Percentiles rank a stretch among this genome's conserved stretches.
Conservation (phyloP, 495 filamentous ascomycete species). For the Xylaria telfairii region DNA sequence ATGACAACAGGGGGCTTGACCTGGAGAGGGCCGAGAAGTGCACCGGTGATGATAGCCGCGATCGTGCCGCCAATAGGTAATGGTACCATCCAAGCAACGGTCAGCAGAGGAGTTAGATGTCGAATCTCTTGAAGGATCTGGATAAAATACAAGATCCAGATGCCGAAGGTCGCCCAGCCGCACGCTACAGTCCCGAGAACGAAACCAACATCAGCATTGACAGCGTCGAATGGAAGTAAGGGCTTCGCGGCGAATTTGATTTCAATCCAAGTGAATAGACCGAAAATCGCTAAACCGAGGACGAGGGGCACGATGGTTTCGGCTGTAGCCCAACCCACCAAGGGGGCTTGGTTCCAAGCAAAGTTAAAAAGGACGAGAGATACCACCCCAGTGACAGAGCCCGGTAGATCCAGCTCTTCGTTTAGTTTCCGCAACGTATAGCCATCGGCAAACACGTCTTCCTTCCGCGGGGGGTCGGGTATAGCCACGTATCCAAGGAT, state of each 20-base stretch:
- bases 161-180: constrained; percentile 68
- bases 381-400: constrained; percentile 56
- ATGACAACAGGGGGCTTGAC: constrained; percentile 52
- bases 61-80: constrained; percentile 50
- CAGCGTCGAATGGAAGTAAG: constrained; percentile 58
- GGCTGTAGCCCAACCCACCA: constrained; percentile 61
- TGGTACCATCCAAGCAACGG: constrained; percentile 51
- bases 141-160: constrained; percentile 63
- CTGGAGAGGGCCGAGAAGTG: constrained; percentile 42
- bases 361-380: constrained; percentile 65
- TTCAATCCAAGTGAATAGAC: constrained; percentile 59
- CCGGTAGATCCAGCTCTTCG: constrained; percentile 56
- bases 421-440: constrained; percentile 27
- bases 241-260: constrained; percentile 45
- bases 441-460: constrained; percentile 24
- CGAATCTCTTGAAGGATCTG: constrained; percentile 58
- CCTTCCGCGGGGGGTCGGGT: constrained; percentile 45
- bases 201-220: constrained; percentile 56
- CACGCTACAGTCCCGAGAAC: constrained; percentile 59
- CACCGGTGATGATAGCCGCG: constrained; percentile 53
- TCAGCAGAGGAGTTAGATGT: constrained; percentile 49
- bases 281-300: constrained; percentile 57
- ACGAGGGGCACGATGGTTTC: constrained; percentile 59
- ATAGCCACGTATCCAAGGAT: constrained; percentile 50
- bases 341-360: constrained; percentile 64